Evolutionary conservation across 495 filamentous ascomycete species (phyloP).

Genomic region (Xylaria flabelliformis): DNA sequence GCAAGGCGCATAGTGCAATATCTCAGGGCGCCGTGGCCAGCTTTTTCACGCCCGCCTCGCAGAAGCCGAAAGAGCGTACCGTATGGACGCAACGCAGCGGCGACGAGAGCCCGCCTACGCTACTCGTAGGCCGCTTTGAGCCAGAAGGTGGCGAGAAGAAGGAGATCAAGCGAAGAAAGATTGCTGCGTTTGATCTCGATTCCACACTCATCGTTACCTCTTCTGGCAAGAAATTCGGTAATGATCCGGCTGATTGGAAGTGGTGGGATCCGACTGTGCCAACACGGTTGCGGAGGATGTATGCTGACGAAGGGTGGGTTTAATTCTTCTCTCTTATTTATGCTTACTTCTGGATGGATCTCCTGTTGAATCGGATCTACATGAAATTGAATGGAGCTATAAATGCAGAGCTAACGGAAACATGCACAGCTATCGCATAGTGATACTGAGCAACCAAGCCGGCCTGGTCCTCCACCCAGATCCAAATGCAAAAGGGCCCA

Average conservation of each 20-base stretch:
- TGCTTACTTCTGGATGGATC: neutral
- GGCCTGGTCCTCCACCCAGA: conserved; percentile 76
- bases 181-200: conserved; percentile 94
- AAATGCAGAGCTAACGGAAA: neutral
- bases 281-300: conserved; percentile 64
- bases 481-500: conserved; percentile 65
- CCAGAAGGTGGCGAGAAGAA: conserved; percentile 44
- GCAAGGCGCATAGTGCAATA: conserved; percentile 72
- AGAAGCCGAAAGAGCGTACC: conserved; percentile 81
- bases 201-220: conserved; percentile 81
- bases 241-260: conserved; percentile 81
- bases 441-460: conserved; percentile 88
- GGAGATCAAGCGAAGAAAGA: conserved; percentile 56
- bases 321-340: neutral
- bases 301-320: conserved; percentile 68
- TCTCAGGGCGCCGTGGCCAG: conserved; percentile 74
- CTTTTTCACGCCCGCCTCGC: conserved; percentile 88
- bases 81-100: conserved; percentile 72
- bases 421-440: conserved; percentile 68
- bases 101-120: conserved; percentile 52
- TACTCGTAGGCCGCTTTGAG: conserved; percentile 78
- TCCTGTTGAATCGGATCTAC: neutral
- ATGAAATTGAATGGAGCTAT: neutral
- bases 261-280: conserved; percentile 89
- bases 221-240: conserved; percentile 80